Evolutionary conservation across 73 alveolate genomes (phyloP), one percentile per base, ranked within the genome.

Genomic region (Paramecium primaurelia): DNA sequence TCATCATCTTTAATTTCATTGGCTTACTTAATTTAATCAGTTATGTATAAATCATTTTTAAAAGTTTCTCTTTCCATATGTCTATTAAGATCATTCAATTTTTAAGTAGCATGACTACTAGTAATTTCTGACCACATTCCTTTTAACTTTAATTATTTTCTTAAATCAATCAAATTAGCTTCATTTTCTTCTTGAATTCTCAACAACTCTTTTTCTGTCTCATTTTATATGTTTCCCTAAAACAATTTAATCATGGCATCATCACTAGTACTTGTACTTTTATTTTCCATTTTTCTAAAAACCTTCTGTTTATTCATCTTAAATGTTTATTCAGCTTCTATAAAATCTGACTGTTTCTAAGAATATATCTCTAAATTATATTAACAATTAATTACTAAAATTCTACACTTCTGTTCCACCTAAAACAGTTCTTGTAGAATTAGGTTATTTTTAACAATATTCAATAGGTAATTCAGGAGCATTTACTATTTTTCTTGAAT

Each of bases 381-480:
- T 64, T 25, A 64, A 32, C 10, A 4, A 54, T 16, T 12, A 20
- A 28, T 28, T 64, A 64, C 77, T 28, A 47, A 45, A 80, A 26
- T 34, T 30, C 49, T 45, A 26, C 16, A 80, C 75, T 80, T 80
- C 71, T 3, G 91, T 80, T 45, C 91, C 91, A 25, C 91, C 91
- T 10, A 80, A 47, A 2, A 80, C 44, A 26, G 91, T 26, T 64
- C 84, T 64, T 40, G 87, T 37, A 5, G 58, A 30, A 73, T 73
- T 73, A 34, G 59, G 87, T 20, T 37, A 73, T 73, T 68, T 73
- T 14, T 40, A 16, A 80, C 91, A 80, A 45, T 80, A 80, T 45
- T 80, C 91, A 10, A 80, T 80, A 22, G 91, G 91, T 80, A 80
- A 40, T 25, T 80, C 77, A 45, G 91, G 91, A 25, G 91, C 44